Evolutionary conservation across 441 rosid genomes (phyloP), one percentile per base, ranked within the genome.

Genomic region (Populus hybrid): DNA sequence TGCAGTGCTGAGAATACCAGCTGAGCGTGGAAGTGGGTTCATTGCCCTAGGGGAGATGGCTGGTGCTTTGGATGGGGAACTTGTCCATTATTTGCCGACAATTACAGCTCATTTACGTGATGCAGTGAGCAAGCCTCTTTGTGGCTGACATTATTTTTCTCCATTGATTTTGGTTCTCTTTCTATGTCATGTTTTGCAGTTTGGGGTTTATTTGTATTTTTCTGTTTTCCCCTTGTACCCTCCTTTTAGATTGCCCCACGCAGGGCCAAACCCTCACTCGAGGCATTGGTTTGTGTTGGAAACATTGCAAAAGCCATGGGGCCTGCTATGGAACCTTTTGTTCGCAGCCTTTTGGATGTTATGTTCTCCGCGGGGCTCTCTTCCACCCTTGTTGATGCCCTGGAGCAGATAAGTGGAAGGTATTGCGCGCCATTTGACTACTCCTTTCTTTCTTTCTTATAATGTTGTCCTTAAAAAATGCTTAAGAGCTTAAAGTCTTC

Each of bases 31-130:
- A 72, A 97, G 98, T 85, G 99, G 98, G 67, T 97, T 97, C 85
- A 87, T 92, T 80, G 99, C 99, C 79, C 97, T 97, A 70, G 99
- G 99, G 72, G 99, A 97, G 89, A 97, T 97, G 99, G 99, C 99
- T 72, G 99, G 99, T 87, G 99, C 99, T 84, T 85, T 97, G 88
- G 99, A 97, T 77, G 99, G 99, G 83, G 98, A 95, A 81, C 99
- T 97, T 84, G 83, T 86, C 76, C 83, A 89, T 75, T 97, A 95
- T 93, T 92, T 97, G 98, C 98, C 99, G 84, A 94, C 95, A 87
- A 97, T 97, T 76, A 92, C 89, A 73, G 76, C 95, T 91, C 98
- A 91, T 86, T 89, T 97, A 81, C 97, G 93, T 72, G 99, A 97
- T 85, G 99, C 99, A 75, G 99, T 95, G 84, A 86, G 99, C 86